Evolutionary conservation across 495 filamentous ascomycete species (phyloP).

Genomic region (Podospora sp.): DNA sequence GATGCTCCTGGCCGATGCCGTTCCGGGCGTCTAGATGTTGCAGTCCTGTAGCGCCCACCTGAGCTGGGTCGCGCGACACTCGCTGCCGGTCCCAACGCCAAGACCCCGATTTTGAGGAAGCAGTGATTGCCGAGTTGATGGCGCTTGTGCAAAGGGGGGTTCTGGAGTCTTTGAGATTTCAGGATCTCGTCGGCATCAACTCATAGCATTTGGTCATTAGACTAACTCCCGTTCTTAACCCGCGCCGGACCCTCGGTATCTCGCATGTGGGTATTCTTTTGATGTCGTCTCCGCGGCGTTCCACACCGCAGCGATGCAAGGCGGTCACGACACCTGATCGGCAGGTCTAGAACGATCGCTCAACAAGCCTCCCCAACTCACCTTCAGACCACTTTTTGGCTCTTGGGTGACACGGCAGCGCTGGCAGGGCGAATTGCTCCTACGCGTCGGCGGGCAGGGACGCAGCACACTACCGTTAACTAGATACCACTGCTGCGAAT

Average conservation of each 20-base stretch:
- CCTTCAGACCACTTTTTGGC: too few relatives aligned
- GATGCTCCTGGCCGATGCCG: too few relatives aligned
- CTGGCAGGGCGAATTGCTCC: neutral
- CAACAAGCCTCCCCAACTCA: constrained; percentile 7
- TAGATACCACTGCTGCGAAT: neutral
- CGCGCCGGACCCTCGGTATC: neutral
- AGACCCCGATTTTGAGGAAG: neutral
- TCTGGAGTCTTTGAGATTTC: neutral
- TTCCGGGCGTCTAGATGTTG: neutral
- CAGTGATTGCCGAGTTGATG: neutral
- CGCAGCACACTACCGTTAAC: neutral
- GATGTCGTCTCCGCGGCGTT: neutral
- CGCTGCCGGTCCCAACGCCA: neutral
- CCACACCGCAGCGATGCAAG: neutral
- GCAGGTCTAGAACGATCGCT: constrained; percentile 11
- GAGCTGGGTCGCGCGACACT: too few relatives aligned
- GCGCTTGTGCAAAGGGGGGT: neutral
- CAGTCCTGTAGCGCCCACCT: neutral
- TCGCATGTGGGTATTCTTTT: neutral
- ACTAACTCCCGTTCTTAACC: neutral
- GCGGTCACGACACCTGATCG: constrained; percentile 2
- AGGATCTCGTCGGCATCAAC: neutral
- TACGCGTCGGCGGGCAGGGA: constrained; percentile 8
- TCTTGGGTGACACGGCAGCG: neutral
- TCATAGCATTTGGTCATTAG: neutral